phyloP scores from a whole-genome alignment of 2,329 filamentous ascomycete genomes.

The Scolecobasidium constrictum region DNA sequence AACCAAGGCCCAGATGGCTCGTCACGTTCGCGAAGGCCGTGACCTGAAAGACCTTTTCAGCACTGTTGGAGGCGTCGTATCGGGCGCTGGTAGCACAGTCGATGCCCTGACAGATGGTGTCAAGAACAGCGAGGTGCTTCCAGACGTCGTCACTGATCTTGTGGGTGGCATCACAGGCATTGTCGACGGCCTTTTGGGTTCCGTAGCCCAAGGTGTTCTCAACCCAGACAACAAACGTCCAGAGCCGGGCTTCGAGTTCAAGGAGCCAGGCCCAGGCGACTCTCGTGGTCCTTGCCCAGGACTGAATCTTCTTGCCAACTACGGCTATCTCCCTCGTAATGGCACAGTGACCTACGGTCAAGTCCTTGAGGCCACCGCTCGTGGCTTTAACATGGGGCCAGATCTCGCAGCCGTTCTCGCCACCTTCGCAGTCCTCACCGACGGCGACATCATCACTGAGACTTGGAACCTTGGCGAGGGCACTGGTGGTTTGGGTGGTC shows the following conservation, averaged over 20 bases:
- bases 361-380: constrained; percentile 20
- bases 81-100: too few species aligned
- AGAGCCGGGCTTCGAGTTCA: constrained; percentile 15
- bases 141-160: too few species aligned
- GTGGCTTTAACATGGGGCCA: constrained; percentile 27
- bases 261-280: constrained; percentile 14
- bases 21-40: not conserved
- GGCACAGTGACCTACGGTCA: constrained; percentile 26
- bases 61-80: too few species aligned
- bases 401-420: constrained; percentile 22
- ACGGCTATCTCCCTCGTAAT: constrained; percentile 28
- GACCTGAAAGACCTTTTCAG: too few species aligned
- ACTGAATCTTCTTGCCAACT: constrained; percentile 30
- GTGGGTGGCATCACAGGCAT: constrained; percentile 11
- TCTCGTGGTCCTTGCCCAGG: constrained; percentile 27
- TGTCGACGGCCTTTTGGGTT: constrained; percentile 14
- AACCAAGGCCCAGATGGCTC: not conserved
- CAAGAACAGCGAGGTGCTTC: too few species aligned
- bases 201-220: constrained; percentile 14
- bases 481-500: constrained; percentile 15
- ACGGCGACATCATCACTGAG: constrained; percentile 18
- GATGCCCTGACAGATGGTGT: too few species aligned
- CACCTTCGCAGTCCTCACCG: constrained; percentile 7
- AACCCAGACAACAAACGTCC: constrained; percentile 15
- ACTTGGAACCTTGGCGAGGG: constrained; percentile 18